A percentile compares a stretch with the other conserved stretches of the same genome.
These are phyloP conservation scores for Eremothecium coryli DNA, from an alignment of 1,139 yeast genomes.

Conservation along the genomic window DNA sequence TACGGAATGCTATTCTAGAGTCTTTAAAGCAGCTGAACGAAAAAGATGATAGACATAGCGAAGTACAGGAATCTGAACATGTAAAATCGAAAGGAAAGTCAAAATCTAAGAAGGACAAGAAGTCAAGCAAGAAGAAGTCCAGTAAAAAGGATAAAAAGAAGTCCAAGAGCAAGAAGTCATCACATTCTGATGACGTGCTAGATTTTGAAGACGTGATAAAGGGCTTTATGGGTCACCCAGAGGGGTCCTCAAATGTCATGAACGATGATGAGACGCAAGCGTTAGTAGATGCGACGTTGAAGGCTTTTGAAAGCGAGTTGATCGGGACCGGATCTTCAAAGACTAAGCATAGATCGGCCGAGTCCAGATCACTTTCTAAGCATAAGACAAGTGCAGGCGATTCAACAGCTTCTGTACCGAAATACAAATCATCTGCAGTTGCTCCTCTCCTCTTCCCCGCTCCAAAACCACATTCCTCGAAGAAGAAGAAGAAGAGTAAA, in stretches of 20 bases:
- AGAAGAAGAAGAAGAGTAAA: conserved; percentile 5
- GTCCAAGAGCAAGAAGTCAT: conserved; percentile 5
- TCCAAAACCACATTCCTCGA: conserved; percentile 1
- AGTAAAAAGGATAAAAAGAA: conserved; percentile 9
- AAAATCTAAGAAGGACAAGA: conserved; percentile 11
- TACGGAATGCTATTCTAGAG: conserved; percentile 27
- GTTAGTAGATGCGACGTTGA: conserved; percentile 27
- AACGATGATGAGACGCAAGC: conserved; percentile 28
- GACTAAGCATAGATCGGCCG: conserved; percentile 9
- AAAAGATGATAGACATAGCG: conserved; percentile 8
- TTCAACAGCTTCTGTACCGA: conserved; percentile 8
- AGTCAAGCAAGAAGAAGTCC: conserved; percentile 9
- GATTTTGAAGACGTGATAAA: conserved; percentile 28
- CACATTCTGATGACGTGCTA: conserved; percentile 10
- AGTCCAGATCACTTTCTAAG: conserved; percentile 6
- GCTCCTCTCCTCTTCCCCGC: conserved; percentile 2
- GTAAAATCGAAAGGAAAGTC: conserved; percentile 16
- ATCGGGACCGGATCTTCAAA: conserved; percentile 12
- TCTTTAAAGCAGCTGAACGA: conserved; percentile 22
- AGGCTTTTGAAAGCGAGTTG: conserved; percentile 28
- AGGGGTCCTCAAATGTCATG: conserved; percentile 5
- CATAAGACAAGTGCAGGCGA: conserved; percentile 7
- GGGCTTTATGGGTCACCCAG: conserved; percentile 23
- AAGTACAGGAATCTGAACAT: conserved; percentile 13
- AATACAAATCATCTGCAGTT: conserved; percentile 6